Conservation (phyloP, 2,329 filamentous ascomycete species). For the Fusarium incarnatum region DNA sequence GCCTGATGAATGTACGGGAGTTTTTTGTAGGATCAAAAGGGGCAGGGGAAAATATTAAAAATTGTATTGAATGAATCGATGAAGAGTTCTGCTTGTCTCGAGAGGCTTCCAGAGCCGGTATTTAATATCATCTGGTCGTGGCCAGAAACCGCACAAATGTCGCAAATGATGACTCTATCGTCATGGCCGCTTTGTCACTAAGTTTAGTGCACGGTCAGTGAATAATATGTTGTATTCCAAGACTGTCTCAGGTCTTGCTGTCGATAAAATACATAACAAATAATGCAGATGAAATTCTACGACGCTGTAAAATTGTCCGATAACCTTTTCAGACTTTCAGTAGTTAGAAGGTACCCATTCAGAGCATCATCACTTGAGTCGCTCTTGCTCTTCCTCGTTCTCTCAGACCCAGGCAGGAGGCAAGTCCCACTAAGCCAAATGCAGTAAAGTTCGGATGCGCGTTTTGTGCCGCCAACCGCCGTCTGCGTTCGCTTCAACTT, state of each 20-base stretch:
- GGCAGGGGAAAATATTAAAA: neutral
- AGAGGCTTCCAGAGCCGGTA: slow-evolving; percentile 19
- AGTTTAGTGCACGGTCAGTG: slow-evolving; percentile 27
- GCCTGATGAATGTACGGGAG: neutral
- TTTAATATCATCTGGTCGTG: slow-evolving; percentile 33
- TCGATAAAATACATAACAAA: neutral
- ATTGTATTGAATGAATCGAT: neutral
- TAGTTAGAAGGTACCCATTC: neutral
- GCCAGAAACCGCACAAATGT: slow-evolving; percentile 54
- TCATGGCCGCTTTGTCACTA: slow-evolving; percentile 33
- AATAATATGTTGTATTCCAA: neutral
- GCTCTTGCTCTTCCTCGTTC: neutral
- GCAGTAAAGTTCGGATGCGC: slow-evolving; percentile 3
- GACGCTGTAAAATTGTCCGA: neutral
- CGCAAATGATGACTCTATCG: slow-evolving; percentile 42
- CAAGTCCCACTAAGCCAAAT: neutral
- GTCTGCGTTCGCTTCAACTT: neutral
- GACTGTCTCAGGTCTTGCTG: neutral
- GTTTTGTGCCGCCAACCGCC: slow-evolving; percentile 1
- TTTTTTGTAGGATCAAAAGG: neutral
- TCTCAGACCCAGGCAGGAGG: neutral
- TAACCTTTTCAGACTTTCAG: neutral
- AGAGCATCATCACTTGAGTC: neutral
- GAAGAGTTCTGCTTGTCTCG: slow-evolving; percentile 15
- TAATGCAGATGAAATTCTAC: neutral